Conservation (phyloP, 169 alveolate species). For the Plasmodium knowlesi region DNA sequence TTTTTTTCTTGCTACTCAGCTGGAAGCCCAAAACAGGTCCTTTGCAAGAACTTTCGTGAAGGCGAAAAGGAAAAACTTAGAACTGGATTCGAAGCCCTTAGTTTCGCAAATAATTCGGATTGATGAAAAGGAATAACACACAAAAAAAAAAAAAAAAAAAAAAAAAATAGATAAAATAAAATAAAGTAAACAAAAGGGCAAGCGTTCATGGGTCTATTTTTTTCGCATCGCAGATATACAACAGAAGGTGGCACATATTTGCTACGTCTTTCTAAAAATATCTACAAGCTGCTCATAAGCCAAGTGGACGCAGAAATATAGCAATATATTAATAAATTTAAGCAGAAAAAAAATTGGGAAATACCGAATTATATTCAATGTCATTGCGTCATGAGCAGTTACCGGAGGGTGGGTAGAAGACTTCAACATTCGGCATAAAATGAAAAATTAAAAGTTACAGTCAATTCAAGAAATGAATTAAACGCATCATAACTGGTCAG, state of each 20-base stretch:
- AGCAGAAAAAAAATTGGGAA: neutral
- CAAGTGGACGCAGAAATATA: neutral
- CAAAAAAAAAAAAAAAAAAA: neutral
- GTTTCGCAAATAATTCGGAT: slow-evolving; percentile 68
- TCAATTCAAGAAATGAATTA: neutral
- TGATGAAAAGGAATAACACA: slow-evolving; percentile 44
- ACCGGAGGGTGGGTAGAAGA: neutral
- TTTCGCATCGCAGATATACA: neutral
- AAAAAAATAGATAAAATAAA: neutral
- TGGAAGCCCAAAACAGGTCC: slow-evolving; percentile 76
- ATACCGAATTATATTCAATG: neutral
- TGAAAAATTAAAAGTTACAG: neutral
- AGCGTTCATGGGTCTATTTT: neutral
- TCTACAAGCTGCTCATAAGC: neutral
- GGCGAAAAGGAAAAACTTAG: slow-evolving; percentile 71
- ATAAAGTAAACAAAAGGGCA: neutral
- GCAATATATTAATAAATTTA: neutral
- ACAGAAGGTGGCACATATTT: neutral
- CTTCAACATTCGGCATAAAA: neutral
- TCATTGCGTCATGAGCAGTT: neutral
- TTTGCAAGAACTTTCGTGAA: slow-evolving; percentile 47
- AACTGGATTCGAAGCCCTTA: slow-evolving; percentile 47
- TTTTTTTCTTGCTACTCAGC: neutral
- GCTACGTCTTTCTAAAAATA: neutral
- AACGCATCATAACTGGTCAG: neutral